Conservation (phyloP, 768 basidiomycete genomes). For the Rhizopogon vesiculosus region DNA sequence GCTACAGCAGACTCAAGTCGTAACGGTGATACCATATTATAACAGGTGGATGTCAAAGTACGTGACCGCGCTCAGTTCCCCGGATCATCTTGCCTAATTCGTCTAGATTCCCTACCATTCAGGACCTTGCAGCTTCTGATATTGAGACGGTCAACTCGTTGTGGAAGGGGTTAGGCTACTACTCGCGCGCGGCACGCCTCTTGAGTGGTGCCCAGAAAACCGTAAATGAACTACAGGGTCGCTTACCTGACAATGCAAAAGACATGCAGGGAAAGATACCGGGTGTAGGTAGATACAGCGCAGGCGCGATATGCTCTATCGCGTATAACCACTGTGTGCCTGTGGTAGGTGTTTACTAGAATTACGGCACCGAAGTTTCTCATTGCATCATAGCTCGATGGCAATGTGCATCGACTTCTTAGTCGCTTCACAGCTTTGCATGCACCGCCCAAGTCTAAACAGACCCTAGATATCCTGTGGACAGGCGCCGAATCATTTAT, state of each 20-base stretch:
- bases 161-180: conserved; percentile 94
- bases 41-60: conserved; percentile 82
- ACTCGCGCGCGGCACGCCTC: conserved; percentile 79
- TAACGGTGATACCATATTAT: conserved; percentile 92
- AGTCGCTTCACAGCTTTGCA: conserved; percentile 81
- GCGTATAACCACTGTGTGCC: conserved; percentile 82
- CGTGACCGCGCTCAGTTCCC: conserved; percentile 16
- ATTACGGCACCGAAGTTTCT: not conserved
- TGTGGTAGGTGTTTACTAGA: conserved; percentile 54
- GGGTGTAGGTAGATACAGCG: conserved; percentile 87
- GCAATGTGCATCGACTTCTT: conserved; percentile 84
- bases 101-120: conserved; percentile 75
- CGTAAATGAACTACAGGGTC: conserved; percentile 59
- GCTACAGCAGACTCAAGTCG: conserved; percentile 95
- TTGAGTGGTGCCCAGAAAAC: conserved; percentile 81
- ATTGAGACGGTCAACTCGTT: conserved; percentile 83
- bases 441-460: conserved; percentile 75
- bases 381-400: conserved; percentile 60
- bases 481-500: conserved; percentile 69
- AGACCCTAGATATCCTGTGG: conserved; percentile 82
- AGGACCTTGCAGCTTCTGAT: conserved; percentile 63
- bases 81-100: not conserved
- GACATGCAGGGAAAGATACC: conserved; percentile 82
- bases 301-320: conserved; percentile 81
- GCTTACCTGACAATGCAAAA: conserved; percentile 73